Evolutionary conservation across 2,329 filamentous ascomycete genomes (phyloP).

Genomic region (Trematosphaeria pertusa): DNA sequence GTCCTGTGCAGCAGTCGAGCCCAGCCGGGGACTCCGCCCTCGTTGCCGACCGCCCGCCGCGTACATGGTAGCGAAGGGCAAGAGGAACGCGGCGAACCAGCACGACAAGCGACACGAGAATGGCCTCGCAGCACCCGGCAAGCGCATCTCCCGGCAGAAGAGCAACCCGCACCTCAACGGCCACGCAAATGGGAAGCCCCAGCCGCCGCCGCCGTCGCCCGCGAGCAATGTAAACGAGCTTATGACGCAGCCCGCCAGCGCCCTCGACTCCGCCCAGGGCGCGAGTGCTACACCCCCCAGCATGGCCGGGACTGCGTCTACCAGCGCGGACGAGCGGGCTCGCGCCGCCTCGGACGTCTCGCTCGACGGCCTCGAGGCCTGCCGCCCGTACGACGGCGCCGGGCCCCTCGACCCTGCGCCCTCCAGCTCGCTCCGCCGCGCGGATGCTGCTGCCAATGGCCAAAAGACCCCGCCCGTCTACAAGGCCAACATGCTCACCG

Average conservation of each 20-base stretch:
- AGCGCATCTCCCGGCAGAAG: slow-evolving; percentile 64
- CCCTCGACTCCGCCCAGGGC: slow-evolving; percentile 9
- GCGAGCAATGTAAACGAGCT: slow-evolving; percentile 47
- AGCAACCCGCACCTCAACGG: slow-evolving; percentile 55
- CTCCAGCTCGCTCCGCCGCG: slow-evolving; percentile 60
- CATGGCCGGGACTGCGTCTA: slow-evolving; percentile 18
- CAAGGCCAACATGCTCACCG: slow-evolving; percentile 70
- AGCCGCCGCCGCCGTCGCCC: slow-evolving; percentile 47
- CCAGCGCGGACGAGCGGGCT: slow-evolving; percentile 38
- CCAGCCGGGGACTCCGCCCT: slow-evolving; percentile 46
- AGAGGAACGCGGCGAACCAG: slow-evolving; percentile 54
- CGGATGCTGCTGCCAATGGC: slow-evolving; percentile 67
- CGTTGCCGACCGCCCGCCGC: slow-evolving; percentile 34
- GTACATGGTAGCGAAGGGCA: slow-evolving; percentile 58
- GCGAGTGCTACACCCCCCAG: slow-evolving; percentile 16
- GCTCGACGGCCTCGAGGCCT: slow-evolving; percentile 48
- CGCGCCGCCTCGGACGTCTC: slow-evolving; percentile 54
- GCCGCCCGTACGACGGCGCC: slow-evolving; percentile 37
- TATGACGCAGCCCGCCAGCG: slow-evolving; percentile 43
- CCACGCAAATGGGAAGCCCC: slow-evolving; percentile 50
- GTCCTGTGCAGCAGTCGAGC: slow-evolving; percentile 52
- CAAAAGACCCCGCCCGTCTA: slow-evolving; percentile 71
- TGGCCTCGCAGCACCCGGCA: slow-evolving; percentile 81
- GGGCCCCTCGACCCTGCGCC: slow-evolving; percentile 46
- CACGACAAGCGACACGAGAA: slow-evolving; percentile 76